Evolutionary conservation across 2,329 filamentous ascomycete species (phyloP).

Genomic region (Penicillium expansum): DNA sequence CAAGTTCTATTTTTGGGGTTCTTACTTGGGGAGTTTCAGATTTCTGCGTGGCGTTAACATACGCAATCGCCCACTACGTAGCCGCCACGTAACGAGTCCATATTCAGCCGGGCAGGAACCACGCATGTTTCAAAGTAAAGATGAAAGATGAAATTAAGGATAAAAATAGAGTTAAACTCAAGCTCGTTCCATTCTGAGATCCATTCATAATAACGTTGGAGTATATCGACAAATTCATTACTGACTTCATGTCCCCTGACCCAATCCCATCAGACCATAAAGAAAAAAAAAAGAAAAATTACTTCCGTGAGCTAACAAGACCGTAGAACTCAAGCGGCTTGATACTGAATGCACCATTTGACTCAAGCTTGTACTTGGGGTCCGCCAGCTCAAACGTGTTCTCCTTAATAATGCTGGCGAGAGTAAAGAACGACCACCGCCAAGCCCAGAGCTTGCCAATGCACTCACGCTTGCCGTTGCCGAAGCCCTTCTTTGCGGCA

Average conservation of each 20-base stretch:
- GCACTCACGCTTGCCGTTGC: slow-evolving; percentile 66
- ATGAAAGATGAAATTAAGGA: not conserved
- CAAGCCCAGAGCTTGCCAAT: slow-evolving; percentile 70
- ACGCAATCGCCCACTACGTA: slow-evolving; percentile 1
- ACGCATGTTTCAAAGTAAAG: not conserved
- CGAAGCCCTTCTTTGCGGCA: slow-evolving; percentile 67
- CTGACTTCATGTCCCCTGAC: not conserved
- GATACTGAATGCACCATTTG: slow-evolving; percentile 54
- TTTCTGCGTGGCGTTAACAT: slow-evolving; percentile 5
- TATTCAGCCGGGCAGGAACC: not conserved
- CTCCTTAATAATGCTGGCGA: slow-evolving; percentile 64
- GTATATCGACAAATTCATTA: slow-evolving; percentile 10
- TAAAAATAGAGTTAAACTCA: not conserved
- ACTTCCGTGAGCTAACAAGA: slow-evolving; percentile 18
- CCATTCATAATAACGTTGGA: not conserved
- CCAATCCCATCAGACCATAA: not conserved
- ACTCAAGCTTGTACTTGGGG: slow-evolving; percentile 40
- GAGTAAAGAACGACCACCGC: slow-evolving; percentile 64
- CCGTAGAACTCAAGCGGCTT: slow-evolving; percentile 47
- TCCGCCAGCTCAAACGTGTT: slow-evolving; percentile 64
- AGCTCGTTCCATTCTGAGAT: not conserved
- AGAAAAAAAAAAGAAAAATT: not conserved
- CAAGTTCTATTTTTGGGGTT: too few relatives aligned
- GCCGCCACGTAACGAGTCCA: not conserved
- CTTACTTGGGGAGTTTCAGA: not conserved